phyloP scores from a whole-genome alignment of 768 basidiomycete species.

The Omphalotus guepiniiformis region DNA sequence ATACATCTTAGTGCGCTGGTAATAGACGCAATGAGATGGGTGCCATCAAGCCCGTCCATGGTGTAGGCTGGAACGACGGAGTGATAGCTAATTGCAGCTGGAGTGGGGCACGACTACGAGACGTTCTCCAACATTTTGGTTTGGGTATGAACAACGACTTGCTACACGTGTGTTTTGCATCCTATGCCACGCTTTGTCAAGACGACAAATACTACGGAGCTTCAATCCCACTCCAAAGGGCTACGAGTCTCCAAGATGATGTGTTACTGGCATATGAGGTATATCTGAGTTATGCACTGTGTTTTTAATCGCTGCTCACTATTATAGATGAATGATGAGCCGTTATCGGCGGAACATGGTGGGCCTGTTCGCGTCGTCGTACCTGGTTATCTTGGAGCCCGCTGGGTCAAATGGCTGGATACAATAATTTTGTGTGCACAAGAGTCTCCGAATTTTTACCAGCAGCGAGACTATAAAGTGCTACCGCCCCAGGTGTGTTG shows the following conservation, averaged over 20 bases:
- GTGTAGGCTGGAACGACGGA: constrained; percentile 62
- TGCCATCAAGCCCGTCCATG: constrained; percentile 49
- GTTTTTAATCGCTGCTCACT: not conserved
- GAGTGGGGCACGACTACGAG: constrained; percentile 56
- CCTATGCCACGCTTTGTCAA: constrained; percentile 55
- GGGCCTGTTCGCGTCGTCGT: constrained; percentile 65
- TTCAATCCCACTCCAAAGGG: constrained; percentile 54
- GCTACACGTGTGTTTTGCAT: constrained; percentile 57
- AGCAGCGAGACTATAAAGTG: constrained; percentile 69
- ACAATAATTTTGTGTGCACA: constrained; percentile 46
- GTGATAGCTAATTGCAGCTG: constrained; percentile 69
- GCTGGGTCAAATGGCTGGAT: constrained; percentile 78
- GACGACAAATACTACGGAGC: constrained; percentile 61
- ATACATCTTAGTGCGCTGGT: constrained; percentile 47
- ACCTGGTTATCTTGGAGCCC: constrained; percentile 63
- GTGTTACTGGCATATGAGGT: constrained; percentile 65
- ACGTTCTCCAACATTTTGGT: constrained; percentile 46
- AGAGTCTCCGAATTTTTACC: constrained; percentile 69
- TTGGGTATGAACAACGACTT: constrained; percentile 27
- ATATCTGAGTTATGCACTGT: constrained; percentile 6
- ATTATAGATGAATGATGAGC: constrained; percentile 61
- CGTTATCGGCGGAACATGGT: constrained; percentile 56
- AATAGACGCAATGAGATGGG: constrained; percentile 66
- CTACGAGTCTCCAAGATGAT: constrained; percentile 40
- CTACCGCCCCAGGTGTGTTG: constrained; percentile 44